Evolutionary conservation across 306 rosid genomes (phyloP).

Genomic region (Oxytropis ochrocephala): DNA sequence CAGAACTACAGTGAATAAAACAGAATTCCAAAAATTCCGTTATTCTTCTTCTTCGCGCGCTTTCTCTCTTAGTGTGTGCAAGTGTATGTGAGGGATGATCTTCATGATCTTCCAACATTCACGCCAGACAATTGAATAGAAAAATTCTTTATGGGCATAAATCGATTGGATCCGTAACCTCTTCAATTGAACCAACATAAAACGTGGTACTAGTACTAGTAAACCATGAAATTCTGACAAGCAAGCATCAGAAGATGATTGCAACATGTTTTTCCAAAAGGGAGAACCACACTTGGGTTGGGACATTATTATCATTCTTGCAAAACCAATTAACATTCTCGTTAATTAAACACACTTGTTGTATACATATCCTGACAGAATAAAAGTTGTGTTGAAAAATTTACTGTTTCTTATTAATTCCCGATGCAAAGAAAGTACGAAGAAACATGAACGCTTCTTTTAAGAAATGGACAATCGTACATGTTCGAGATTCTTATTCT

Average conservation of each 20-base stretch:
- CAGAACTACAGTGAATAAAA: too few relatives aligned
- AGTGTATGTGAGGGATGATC: too few relatives aligned
- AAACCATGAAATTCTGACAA: conserved; percentile 30
- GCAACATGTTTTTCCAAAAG: conserved; percentile 16
- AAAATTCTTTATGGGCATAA: neutral
- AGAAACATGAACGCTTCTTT: neutral
- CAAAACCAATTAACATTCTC: too few relatives aligned
- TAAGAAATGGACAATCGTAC: neutral
- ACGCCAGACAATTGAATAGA: conserved; percentile 25
- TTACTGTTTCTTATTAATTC: neutral
- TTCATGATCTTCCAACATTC: too few relatives aligned
- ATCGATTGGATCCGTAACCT: conserved; percentile 15
- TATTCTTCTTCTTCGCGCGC: too few relatives aligned
- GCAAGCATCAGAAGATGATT: conserved; percentile 20
- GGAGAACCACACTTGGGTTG: neutral
- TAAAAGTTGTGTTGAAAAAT: neutral
- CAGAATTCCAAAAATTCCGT: too few relatives aligned
- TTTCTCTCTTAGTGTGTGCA: too few relatives aligned
- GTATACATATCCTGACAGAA: conserved; percentile 9
- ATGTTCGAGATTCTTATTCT: neutral
- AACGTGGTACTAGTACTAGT: too few relatives aligned
- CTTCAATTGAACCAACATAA: too few relatives aligned
- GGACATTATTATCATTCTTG: too few relatives aligned
- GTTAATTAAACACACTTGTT: neutral
- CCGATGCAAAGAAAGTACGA: neutral